Evolutionary conservation across 2,329 filamentous ascomycete genomes (phyloP), one percentile per base, ranked within the genome.

Genomic region (Fusarium oxysporum): DNA sequence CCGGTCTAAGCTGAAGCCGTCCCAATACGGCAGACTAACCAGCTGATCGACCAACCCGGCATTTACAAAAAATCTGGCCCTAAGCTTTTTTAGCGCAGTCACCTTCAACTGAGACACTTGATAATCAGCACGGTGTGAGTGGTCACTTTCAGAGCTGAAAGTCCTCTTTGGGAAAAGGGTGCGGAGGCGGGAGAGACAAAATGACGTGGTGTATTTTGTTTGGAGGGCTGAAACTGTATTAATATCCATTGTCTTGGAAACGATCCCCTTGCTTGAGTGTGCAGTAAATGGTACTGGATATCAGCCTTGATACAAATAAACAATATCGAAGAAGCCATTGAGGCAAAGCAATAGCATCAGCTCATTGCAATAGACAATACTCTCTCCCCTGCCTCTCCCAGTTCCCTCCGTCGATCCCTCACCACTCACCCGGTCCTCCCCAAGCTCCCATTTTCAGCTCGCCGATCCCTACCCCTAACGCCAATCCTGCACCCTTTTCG

Each of bases 111-210:
- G 66, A 69, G 66, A 69, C 66, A 69, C n/a, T 23, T 65, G 32
- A 40, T 63, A 68, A 68, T 67, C 35, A 54, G 11, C 47, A 21
- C 3, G 19, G 43, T 14, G 10, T 69, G 33, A 69, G 44, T 70
- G 58, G 66, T 44, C 41, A 11, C 17, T 50, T 38, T 16, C 16
- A 23, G 35, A 73, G 71, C 71, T 73, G 71, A 74, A 72, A 72
- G 43, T 37, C 71, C 62, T 51, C 45, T 60, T 73, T 74, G 41
- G 71, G 71, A 40, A 64, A 65, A 23, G 43, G 23, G 25, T 48
- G 63, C 43, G 44, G 28, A 9, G 37, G 12, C 11, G n/a, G 35
- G 17, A 11, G 19, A 62, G 28, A 50, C n/a, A 32, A 65, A 58
- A 60, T 74, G 71, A 74, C 59, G 71, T 74, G 68, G 37, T 67